Base-by-base conservation (phyloP, 805 yeast genomes). In the Millerozyma miso region DNA sequence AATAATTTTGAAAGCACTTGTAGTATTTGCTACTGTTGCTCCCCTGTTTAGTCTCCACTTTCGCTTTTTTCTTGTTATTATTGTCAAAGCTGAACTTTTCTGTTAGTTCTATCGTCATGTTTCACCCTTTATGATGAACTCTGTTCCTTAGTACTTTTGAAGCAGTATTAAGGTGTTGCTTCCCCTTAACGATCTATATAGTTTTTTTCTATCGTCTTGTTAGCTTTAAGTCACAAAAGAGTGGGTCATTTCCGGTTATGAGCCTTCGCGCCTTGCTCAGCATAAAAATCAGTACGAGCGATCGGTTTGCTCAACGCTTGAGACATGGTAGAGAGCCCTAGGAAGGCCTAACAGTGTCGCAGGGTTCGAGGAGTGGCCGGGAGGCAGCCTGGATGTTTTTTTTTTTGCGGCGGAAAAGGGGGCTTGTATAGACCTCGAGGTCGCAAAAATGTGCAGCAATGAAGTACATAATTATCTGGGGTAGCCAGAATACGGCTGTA, bases 1-100 rank as follows among this genome's bases (percentile, higher is more conserved):
- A 67, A 44, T 69, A 68, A 51, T 70, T 70, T 46, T 69, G 74
- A 54, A 70, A 70, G 40, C 74, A 69, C 47, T 57, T 55, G 43
- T 54, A 45, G 29, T 45, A 45, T 35, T 45, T 45, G 36, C 45
- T 45, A 34, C 41, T 45, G 26, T 41, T 32, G 17, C 26, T 19
- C 2, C 33, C 39, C n/a, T 37, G 32, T 16, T 16, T 20, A 15
- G 32, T 31, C 19, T 18, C 20, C 20, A 19, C 31, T 6, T 15
- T 15, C 10, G 15, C 29, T 19, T 35, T 35, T 35, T 19, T 16
- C 26, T 35, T 35, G 19, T 18, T 10, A 23, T 26, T 17, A 15
- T 23, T 37, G 13, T n/a, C 17, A 13, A 32, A 32, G 7, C 19
- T n/a, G 4, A n/a, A n/a, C 19, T 29, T 29, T 14, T 37, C 39